These are phyloP conservation scores for Iberis amara DNA, from an alignment of 441 rosid genomes.

Conservation along the genomic window DNA sequence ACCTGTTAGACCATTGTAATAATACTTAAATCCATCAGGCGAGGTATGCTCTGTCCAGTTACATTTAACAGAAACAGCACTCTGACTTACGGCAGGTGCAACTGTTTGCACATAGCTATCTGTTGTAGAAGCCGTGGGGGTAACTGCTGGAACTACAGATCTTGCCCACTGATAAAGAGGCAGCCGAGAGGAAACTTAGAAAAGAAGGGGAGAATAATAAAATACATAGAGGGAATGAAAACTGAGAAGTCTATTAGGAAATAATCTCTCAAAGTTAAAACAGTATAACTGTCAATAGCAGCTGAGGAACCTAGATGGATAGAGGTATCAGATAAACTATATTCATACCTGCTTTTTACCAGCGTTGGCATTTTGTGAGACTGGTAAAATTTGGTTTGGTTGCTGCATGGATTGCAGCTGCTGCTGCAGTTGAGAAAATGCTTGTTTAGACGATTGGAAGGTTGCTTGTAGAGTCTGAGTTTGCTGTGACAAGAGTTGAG, in stretches of 20 bases:
- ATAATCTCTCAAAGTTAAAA: neutral
- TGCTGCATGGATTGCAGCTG: constrained; percentile 91
- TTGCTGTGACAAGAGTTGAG: constrained; percentile 89
- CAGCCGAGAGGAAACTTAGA: constrained; percentile 17
- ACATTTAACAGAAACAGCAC: constrained; percentile 52
- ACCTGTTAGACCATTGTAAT: constrained; percentile 67
- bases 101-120: constrained; percentile 43
- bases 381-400: constrained; percentile 45
- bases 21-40: constrained; percentile 95
- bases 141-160: constrained; percentile 39
- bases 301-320: constrained; percentile 4
- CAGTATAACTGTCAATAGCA: neutral
- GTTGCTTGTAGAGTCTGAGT: constrained; percentile 87
- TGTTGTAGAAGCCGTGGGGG: constrained; percentile 38
- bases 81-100: constrained; percentile 37
- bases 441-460: constrained; percentile 89
- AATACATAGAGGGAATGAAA: constrained; percentile 2
- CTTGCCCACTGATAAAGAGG: constrained; percentile 59
- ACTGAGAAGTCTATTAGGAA: constrained; percentile 14
- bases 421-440: constrained; percentile 92
- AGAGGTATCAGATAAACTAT: constrained; percentile 11
- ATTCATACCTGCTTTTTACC: constrained; percentile 65
- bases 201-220: constrained; percentile 2
- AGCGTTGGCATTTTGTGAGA: constrained; percentile 54
- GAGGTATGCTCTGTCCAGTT: constrained; percentile 97